These are phyloP conservation scores for Lanmaoa pseudosensibilis DNA, from an alignment of 768 basidiomycete genomes.

Conservation along the genomic window DNA sequence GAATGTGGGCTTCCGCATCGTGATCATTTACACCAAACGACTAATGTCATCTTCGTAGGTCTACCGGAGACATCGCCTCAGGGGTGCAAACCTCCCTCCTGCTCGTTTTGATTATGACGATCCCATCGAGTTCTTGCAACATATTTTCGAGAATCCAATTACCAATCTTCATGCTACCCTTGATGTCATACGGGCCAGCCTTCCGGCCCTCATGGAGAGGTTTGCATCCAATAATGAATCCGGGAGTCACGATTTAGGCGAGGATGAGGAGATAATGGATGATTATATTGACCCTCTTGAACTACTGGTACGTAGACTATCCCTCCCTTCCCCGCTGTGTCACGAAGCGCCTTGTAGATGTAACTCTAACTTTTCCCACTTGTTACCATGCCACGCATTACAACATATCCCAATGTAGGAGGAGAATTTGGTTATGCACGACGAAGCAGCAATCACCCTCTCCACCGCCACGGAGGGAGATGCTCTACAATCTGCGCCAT, in stretches of 20 bases:
- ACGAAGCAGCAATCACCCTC: constrained; percentile 1
- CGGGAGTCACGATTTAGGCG: constrained; percentile 34
- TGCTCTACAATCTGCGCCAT: not conserved
- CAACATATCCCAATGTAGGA: constrained; percentile 14
- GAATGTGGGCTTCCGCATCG: constrained; percentile 44
- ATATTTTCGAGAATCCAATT: constrained; percentile 48
- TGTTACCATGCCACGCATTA: constrained; percentile 13
- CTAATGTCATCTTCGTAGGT: constrained; percentile 15
- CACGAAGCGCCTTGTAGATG: constrained; percentile 30
- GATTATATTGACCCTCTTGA: constrained; percentile 17
- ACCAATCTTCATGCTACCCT: constrained; percentile 44
- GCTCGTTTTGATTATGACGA: constrained; percentile 32
- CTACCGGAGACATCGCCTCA: constrained; percentile 26
- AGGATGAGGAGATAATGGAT: constrained; percentile 27
- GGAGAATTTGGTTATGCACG: constrained; percentile 4
- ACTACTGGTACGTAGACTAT: constrained; percentile 22
- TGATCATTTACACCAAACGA: constrained; percentile 26
- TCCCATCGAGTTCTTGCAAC: constrained; percentile 44
- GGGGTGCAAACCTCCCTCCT: constrained; percentile 25
- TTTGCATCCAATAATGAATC: constrained; percentile 11
- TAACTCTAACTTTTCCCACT: constrained; percentile 30
- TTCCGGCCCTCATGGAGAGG: constrained; percentile 33
- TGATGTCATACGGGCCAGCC: constrained; percentile 35
- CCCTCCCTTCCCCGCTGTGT: constrained; percentile 23
- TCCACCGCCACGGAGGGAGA: not conserved